Evolutionary conservation across 352 stramenopile species (phyloP), one percentile per base, ranked within the genome.

Genomic region (Salisapilia sapeloensis): DNA sequence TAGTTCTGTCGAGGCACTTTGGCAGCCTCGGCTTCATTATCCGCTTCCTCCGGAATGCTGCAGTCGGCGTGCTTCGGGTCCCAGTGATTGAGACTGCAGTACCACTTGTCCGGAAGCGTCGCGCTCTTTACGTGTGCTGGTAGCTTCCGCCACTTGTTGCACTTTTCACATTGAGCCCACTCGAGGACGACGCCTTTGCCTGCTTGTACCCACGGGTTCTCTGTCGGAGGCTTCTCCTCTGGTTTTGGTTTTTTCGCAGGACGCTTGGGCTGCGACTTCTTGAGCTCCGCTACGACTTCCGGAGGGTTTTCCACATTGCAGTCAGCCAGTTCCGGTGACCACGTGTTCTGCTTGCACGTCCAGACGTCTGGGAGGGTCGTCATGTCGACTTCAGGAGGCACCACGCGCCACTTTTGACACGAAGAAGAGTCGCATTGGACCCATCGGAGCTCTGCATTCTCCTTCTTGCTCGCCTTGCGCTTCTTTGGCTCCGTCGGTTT

Each of bases 161-260:
- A 98, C 35, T 80, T 79, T 38, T 98, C 92, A 53, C 92, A 98
- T 48, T 96, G 80, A 0, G 94, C 93, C 93, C 93, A 98, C 53
- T 90, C 70, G n/a, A 86, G 40, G 22, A 90, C 70, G n/a, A n/a
- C n/a, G n/a, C n/a, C n/a, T n/a, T n/a, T n/a, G n/a, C n/a, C n/a
- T n/a, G n/a, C n/a, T n/a, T n/a, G n/a, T n/a, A n/a, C n/a, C n/a
- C n/a, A n/a, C n/a, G n/a, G n/a, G 12, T 29, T 29, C n/a, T n/a
- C n/a, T n/a, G n/a, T n/a, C n/a, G n/a, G n/a, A 1, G 30, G 37
- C 3, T 59, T 37, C 18, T 24, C 25, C 23, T 23, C 30, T 15
- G 41, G 28, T 13, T 69, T 56, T 2, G 47, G 30, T 23, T 78
- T 78, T 42, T 84, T 86, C 2, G 55, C 49, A 33, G 65, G 58